Percentiles rank a stretch among this genome's conserved stretches.
Evolutionary conservation across 768 basidiomycete species (phyloP).

Genomic region (Suillus decipiens): DNA sequence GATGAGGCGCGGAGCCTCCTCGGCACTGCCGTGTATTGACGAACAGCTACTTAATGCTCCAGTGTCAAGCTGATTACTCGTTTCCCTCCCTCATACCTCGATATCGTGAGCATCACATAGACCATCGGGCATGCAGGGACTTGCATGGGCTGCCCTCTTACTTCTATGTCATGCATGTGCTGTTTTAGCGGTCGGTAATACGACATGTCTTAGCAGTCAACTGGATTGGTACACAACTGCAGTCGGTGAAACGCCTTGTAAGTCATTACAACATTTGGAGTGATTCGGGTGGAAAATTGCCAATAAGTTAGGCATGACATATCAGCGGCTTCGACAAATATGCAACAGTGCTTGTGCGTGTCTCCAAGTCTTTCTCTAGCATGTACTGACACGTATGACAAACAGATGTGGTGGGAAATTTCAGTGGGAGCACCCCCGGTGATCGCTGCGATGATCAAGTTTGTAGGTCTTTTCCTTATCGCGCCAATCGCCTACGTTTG

Average conservation of each 20-base stretch:
- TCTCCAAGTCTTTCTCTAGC: not conserved
- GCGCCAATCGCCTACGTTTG: not conserved
- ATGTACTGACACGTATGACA: not conserved
- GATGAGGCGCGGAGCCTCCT: not conserved
- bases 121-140: not conserved
- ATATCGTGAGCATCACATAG: not conserved
- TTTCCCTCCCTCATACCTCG: not conserved
- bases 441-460: conserved; percentile 8
- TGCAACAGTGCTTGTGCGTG: conserved; percentile 20
- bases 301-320: conserved; percentile 20
- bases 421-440: not conserved
- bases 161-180: not conserved
- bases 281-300: not conserved
- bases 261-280: not conserved
- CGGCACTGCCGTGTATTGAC: not conserved
- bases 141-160: not conserved
- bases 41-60: not conserved
- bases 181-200: conserved; percentile 16
- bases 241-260: conserved; percentile 27
- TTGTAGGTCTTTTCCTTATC: not conserved
- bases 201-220: conserved; percentile 16
- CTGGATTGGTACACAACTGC: conserved; percentile 26
- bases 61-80: not conserved
- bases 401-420: conserved; percentile 6
- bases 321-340: conserved; percentile 26